Evolutionary conservation across 2,329 filamentous ascomycete species (phyloP).

Genomic region (Fusarium sp.): DNA sequence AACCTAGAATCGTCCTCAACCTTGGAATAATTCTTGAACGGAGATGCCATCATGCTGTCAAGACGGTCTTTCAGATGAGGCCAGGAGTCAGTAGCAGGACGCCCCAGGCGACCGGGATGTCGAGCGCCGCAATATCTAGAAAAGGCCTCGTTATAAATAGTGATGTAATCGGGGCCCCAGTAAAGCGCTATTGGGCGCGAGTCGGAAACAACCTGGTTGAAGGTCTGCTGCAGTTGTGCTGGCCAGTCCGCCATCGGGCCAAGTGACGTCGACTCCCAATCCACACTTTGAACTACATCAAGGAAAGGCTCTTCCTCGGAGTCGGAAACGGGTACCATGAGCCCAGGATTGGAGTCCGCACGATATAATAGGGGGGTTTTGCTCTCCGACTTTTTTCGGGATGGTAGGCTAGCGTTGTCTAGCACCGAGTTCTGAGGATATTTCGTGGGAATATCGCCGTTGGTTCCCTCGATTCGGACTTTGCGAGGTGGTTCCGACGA

Average conservation of each 20-base stretch:
- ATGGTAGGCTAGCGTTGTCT: slow-evolving; percentile 41
- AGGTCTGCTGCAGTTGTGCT: slow-evolving; percentile 62
- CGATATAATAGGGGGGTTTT: slow-evolving; percentile 50
- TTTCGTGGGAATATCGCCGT: slow-evolving; percentile 37
- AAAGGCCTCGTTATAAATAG: slow-evolving; percentile 79
- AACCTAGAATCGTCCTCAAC: slow-evolving; percentile 63
- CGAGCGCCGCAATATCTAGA: slow-evolving; percentile 74
- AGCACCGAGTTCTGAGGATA: slow-evolving; percentile 42
- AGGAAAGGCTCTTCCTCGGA: slow-evolving; percentile 57
- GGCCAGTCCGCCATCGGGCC: slow-evolving; percentile 65
- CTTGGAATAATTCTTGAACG: slow-evolving; percentile 52
- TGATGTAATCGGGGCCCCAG: slow-evolving; percentile 74
- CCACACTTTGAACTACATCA: slow-evolving; percentile 58
- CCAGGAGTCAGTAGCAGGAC: slow-evolving; percentile 73
- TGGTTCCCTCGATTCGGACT: slow-evolving; percentile 48
- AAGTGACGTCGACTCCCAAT: slow-evolving; percentile 65
- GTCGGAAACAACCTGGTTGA: slow-evolving; percentile 62
- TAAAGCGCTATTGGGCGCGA: slow-evolving; percentile 72
- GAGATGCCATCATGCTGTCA: slow-evolving; percentile 48
- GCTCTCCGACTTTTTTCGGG: slow-evolving; percentile 43
- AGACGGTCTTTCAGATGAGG: slow-evolving; percentile 65
- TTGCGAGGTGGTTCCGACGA: slow-evolving; percentile 53
- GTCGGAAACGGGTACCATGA: slow-evolving; percentile 54
- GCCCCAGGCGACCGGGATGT: slow-evolving; percentile 75
- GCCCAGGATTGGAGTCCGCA: slow-evolving; percentile 52